Percentiles rank a stretch among this genome's conserved stretches.
Evolutionary conservation across 2,329 filamentous ascomycete genomes (phyloP).

Genomic region (Aspergillus ochraceus): DNA sequence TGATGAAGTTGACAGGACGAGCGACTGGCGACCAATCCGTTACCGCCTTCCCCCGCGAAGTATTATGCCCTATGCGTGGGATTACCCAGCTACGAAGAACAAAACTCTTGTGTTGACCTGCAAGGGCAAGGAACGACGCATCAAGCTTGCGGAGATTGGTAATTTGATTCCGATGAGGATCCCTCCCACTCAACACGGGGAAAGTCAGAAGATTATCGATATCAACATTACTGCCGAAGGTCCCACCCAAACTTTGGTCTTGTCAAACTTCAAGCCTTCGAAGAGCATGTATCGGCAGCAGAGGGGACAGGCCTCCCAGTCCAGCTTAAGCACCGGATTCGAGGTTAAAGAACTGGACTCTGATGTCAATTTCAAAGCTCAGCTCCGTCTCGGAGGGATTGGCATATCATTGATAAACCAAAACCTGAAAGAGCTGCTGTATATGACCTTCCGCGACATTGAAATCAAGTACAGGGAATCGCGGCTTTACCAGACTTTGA

Average conservation of each 20-base stretch:
- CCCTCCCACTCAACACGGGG: conserved; percentile 61
- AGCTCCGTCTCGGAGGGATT: conserved; percentile 83
- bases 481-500: conserved; percentile 87
- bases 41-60: conserved; percentile 91
- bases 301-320: conserved; percentile 54
- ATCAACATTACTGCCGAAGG: conserved; percentile 95
- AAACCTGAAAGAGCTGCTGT: conserved; percentile 87
- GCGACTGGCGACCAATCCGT: conserved; percentile 86
- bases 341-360: conserved; percentile 93
- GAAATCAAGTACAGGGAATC: conserved; percentile 91
- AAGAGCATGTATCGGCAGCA: conserved; percentile 86
- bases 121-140: conserved; percentile 78
- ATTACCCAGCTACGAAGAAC: conserved; percentile 95
- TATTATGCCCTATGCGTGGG: conserved; percentile 99
- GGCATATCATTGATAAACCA: conserved; percentile 92
- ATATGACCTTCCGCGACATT: conserved; percentile 88
- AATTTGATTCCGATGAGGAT: conserved; percentile 95
- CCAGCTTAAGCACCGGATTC: conserved; percentile 68
- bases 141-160: conserved; percentile 94
- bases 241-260: conserved; percentile 87
- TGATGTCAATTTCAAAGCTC: conserved; percentile 82
- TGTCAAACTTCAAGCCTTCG: conserved; percentile 90
- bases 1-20: conserved; percentile 74
- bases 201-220: conserved; percentile 83
- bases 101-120: conserved; percentile 86